Evolutionary conservation across 1,284 basidiomycete genomes (phyloP).

Genomic region (Trichosporon inkin): DNA sequence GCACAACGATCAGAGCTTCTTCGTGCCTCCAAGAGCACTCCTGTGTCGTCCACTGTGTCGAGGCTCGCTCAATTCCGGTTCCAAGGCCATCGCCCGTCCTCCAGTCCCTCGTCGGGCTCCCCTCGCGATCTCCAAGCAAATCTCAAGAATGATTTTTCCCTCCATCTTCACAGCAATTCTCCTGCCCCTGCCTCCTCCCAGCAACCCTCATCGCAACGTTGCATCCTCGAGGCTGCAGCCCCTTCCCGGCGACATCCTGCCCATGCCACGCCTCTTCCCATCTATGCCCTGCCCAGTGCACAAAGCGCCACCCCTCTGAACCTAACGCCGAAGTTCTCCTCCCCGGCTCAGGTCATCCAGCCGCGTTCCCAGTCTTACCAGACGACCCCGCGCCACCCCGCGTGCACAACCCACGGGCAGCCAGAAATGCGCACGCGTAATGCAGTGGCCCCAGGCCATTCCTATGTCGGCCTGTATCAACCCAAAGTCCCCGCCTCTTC

Average conservation of each 20-base stretch:
- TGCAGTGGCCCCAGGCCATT: neutral
- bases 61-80: neutral
- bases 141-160: neutral
- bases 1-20: neutral
- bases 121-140: neutral
- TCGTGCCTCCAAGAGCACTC: neutral
- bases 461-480: neutral
- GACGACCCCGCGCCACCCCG: neutral
- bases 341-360: neutral
- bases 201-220: neutral
- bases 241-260: neutral
- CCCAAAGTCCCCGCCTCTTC: neutral
- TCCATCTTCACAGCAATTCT: neutral
- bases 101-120: neutral
- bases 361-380: neutral
- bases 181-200: too few species aligned
- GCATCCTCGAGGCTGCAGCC: neutral
- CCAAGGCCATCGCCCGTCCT: neutral
- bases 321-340: constrained; percentile 6
- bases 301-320: neutral
- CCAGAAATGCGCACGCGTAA: neutral
- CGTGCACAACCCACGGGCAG: neutral
- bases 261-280: neutral
- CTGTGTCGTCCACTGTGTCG: neutral
- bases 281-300: neutral